Evolutionary conservation across 2,329 filamentous ascomycete species (phyloP), one percentile per base, ranked within the genome.

Genomic region (Seiridium cupressi): DNA sequence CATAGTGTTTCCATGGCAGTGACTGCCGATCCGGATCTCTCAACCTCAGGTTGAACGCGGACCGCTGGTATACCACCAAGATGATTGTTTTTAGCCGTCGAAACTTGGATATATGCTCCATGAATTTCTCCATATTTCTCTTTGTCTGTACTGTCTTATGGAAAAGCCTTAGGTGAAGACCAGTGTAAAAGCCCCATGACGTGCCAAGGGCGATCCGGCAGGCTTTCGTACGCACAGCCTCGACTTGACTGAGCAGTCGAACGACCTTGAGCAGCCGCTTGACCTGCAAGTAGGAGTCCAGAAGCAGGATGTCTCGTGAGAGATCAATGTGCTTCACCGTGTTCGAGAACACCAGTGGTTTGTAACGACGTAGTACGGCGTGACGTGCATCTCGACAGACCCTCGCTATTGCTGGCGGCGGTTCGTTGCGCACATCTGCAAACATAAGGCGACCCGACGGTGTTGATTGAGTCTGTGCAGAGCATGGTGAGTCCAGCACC

Each of bases 321-420:
- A 80, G 72, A 62, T 81, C 77, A 61, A 81, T 72, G 48, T 75
- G 77, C 63, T 81, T 81, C 54, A 79, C 79, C n/a, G 77, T 79
- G 36, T 68, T 66, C 5, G 77, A 77, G 51, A 81, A 73, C 1
- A 72, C 76, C 51, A 81, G 69, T 10, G 79, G 76, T 57, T 74
- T 75, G 68, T 81, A 81, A 57, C 73, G 74, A 51, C 74, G 74
- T 38, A 79, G 66, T 10, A 78, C 77, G 18, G 78, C 74, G 54
- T 71, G 72, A 8, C 79, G 76, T 44, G 78, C 74, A 66, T 81
- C 79, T 36, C 71, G 74, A 59, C 79, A 81, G 34, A 79, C 78
- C 40, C 74, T 72, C 3, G 77, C 76, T 51, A 81, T 70, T 0
- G 74, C 68, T 4, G 79, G 79, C 18, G 78, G 78, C 35, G 77